phyloP scores from a whole-genome alignment of 371 early-diverging fungal species.

The Rhizopus arrhizus region DNA sequence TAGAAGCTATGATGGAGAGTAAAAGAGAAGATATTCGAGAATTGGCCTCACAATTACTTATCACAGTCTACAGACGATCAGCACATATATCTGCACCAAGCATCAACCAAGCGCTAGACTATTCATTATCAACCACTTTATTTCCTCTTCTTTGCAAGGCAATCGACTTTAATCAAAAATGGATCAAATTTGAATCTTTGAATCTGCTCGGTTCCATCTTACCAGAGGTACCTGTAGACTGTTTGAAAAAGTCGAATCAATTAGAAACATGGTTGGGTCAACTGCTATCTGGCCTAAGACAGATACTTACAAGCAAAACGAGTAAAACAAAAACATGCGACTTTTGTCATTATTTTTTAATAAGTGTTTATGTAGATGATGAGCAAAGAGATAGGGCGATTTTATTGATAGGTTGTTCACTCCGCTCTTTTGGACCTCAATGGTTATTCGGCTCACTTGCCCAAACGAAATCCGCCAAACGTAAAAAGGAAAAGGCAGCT shows the following conservation, averaged over 20 bases:
- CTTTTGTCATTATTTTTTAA: slow-evolving; percentile 30
- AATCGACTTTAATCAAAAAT: slow-evolving; percentile 33
- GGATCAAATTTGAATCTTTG: slow-evolving; percentile 40
- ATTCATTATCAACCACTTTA: slow-evolving; percentile 32
- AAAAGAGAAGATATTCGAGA: slow-evolving; percentile 22
- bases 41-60: slow-evolving; percentile 27
- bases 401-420: slow-evolving; percentile 28
- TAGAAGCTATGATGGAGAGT: slow-evolving; percentile 26
- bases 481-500: slow-evolving; percentile 30
- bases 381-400: slow-evolving; percentile 39
- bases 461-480: slow-evolving; percentile 28
- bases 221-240: slow-evolving; percentile 31
- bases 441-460: slow-evolving; percentile 46
- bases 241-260: not conserved
- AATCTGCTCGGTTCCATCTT: slow-evolving; percentile 30
- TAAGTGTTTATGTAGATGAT: slow-evolving; percentile 25
- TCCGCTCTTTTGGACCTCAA: slow-evolving; percentile 45
- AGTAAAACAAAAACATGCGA: slow-evolving; percentile 30
- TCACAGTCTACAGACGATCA: slow-evolving; percentile 25
- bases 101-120: slow-evolving; percentile 34
- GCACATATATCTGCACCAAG: slow-evolving; percentile 28
- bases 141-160: slow-evolving; percentile 32
- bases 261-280: slow-evolving; percentile 17
- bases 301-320: slow-evolving; percentile 14
- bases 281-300: slow-evolving; percentile 4